phyloP scores from a whole-genome alignment of 1,284 basidiomycete genomes.

The Ganoderma leucocontextum region DNA sequence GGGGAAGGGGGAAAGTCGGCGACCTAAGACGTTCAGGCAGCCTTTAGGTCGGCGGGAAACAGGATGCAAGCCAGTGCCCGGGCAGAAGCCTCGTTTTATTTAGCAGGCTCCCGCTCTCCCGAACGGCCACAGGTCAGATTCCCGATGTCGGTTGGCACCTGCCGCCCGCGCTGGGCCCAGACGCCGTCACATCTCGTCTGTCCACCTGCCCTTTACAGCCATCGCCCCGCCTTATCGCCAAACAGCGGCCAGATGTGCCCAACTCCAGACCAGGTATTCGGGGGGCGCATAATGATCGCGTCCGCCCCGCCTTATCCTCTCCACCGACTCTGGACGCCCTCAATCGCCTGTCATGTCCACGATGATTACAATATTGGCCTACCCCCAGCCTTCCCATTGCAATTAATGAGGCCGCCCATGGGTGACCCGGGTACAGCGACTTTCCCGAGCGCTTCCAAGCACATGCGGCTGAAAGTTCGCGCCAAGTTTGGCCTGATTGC shows the following conservation, averaged over 20 bases:
- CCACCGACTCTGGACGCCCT: not conserved
- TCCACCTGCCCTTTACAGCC: not conserved
- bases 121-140: constrained; percentile 28
- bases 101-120: constrained; percentile 32
- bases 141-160: constrained; percentile 29
- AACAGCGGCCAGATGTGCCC: not conserved
- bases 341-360: not conserved
- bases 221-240: constrained; percentile 5
- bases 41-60: constrained; percentile 35
- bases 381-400: not conserved
- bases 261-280: not conserved
- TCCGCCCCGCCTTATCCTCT: not conserved
- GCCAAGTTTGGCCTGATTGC: not conserved
- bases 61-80: constrained; percentile 30
- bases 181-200: constrained; percentile 12
- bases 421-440: not conserved
- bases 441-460: constrained; percentile 9
- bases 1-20: constrained; percentile 27
- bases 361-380: not conserved
- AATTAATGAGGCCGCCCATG: not conserved
- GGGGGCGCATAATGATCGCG: not conserved
- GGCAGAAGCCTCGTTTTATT: constrained; percentile 43
- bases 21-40: constrained; percentile 9
- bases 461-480: not conserved
- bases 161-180: constrained; percentile 9